Evolutionary conservation across 2,329 filamentous ascomycete species (phyloP), one percentile per base, ranked within the genome.

Genomic region (Paraconiothyrium sp.): DNA sequence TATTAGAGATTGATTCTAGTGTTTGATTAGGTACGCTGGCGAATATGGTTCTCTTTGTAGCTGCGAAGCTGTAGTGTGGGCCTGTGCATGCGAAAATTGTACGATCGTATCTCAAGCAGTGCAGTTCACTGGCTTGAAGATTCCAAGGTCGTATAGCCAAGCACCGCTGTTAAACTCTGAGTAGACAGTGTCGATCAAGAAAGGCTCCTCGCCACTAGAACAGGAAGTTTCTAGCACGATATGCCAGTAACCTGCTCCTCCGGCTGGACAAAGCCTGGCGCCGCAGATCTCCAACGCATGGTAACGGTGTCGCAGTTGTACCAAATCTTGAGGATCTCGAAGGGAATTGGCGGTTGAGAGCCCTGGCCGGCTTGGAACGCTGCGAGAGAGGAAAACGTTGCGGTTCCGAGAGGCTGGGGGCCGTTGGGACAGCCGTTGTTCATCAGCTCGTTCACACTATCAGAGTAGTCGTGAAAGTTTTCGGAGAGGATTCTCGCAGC

Each of bases 161-260:
- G 49, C 49, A 9, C 49, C 49, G 34, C 49, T 51, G 49, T 51
- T 51, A 13, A 51, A 51, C 32, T 51, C 49, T 16, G 49, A 51
- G n/a, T 51, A 51, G 11, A 51, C 49, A 4, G 49, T 51, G 5
- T 51, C 32, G 16, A 51, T 51, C n/a, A 51, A 10, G 11, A 37
- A 51, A 2, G 49, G 49, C 34, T 51, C 49, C 6, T 51, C 16
- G 3, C 49, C 49, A 2, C n/a, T 30, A 39, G n/a, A n/a, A 4
- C 32, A 37, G 14, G 30, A 20, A 32, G 49, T 51, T 32, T 51
- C 49, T 8, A 51, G 34, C 32, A 51, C 49, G 22, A 51, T 51
- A 14, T 37, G 20, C 49, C 49, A 35, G 49, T 51, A 8, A 51
- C 49, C 20, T 39, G 49, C 16, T 51, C 16, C 24, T 32, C 49